Evolutionary conservation across 23 red algal genomes (phyloP).

Genomic region (Agarophyton chilense): DNA sequence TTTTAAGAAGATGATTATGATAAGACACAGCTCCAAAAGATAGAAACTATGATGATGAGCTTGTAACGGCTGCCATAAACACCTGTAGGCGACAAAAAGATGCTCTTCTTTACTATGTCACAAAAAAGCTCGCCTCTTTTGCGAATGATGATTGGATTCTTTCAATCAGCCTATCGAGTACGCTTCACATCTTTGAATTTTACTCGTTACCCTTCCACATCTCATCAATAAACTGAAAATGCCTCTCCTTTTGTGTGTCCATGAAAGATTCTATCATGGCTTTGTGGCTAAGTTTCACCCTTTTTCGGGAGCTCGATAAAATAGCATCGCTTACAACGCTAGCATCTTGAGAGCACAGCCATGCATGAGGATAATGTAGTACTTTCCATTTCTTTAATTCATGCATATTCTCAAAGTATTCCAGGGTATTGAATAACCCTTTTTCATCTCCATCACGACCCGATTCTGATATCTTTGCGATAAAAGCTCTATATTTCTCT

Average conservation of each 20-base stretch:
- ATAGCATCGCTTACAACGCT: background rate
- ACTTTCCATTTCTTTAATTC: background rate
- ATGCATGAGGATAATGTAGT: background rate
- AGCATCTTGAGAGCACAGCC: no score
- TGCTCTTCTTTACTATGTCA: slow-evolving; percentile 27
- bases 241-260: background rate
- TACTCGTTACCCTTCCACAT: slow-evolving; percentile 28
- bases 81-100: background rate
- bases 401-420: slow-evolving; percentile 1
- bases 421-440: no score
- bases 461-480: background rate
- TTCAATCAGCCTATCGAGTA: background rate
- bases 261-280: background rate
- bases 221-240: background rate
- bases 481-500: background rate
- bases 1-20: background rate
- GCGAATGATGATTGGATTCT: no score
- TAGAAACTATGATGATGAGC: background rate
- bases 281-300: background rate
- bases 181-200: background rate
- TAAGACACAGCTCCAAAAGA: background rate
- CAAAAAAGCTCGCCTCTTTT: background rate
- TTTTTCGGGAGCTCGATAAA: background rate
- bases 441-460: slow-evolving; percentile 9
- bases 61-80: background rate